A percentile compares a stretch with the other conserved stretches of the same genome.
These are phyloP conservation scores for Nakaseomyces kungkrabaensis DNA, from an alignment of 1,139 yeast genomes.

Conservation along the genomic window DNA sequence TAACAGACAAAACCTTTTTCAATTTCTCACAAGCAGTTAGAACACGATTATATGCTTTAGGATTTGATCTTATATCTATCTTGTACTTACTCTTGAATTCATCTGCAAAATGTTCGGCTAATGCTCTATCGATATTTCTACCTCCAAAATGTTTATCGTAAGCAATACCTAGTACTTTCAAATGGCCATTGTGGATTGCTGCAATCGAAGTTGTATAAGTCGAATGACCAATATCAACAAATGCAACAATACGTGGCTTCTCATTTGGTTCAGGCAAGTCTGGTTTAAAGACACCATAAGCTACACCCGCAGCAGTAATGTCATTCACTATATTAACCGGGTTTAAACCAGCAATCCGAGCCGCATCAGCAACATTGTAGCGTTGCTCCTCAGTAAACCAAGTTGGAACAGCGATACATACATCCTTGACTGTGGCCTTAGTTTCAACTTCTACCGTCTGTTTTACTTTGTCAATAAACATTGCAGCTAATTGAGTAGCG, in stretches of 20 bases:
- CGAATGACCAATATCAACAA: slow-evolving; percentile 93
- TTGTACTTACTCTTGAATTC: slow-evolving; percentile 84
- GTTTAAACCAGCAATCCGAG: slow-evolving; percentile 89
- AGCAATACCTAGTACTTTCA: slow-evolving; percentile 82
- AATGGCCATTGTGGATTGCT: slow-evolving; percentile 89
- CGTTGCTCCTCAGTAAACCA: slow-evolving; percentile 97
- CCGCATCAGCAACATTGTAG: slow-evolving; percentile 92
- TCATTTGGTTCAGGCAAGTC: slow-evolving; percentile 73
- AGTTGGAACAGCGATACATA: slow-evolving; percentile 87
- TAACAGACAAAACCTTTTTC: slow-evolving; percentile 94
- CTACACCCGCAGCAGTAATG: slow-evolving; percentile 96
- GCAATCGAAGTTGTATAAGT: slow-evolving; percentile 86
- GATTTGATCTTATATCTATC: slow-evolving; percentile 79
- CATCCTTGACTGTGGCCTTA: slow-evolving; percentile 69
- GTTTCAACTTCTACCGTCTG: slow-evolving; percentile 70
- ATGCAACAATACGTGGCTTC: slow-evolving; percentile 80
- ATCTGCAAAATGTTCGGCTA: slow-evolving; percentile 87
- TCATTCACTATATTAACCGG: slow-evolving; percentile 97
- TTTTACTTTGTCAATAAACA: slow-evolving; percentile 88
- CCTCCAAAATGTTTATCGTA: slow-evolving; percentile 96
- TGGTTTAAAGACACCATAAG: slow-evolving; percentile 95
- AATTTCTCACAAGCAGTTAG: slow-evolving; percentile 82
- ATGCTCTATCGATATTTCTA: slow-evolving; percentile 85
- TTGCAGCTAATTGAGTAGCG: slow-evolving; percentile 83
- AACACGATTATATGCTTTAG: slow-evolving; percentile 91